A percentile compares a stretch with the other conserved stretches of the same genome.
phyloP scores from a whole-genome alignment of 148 eudicot genomes.

The Vaccinium myrtillus region DNA sequence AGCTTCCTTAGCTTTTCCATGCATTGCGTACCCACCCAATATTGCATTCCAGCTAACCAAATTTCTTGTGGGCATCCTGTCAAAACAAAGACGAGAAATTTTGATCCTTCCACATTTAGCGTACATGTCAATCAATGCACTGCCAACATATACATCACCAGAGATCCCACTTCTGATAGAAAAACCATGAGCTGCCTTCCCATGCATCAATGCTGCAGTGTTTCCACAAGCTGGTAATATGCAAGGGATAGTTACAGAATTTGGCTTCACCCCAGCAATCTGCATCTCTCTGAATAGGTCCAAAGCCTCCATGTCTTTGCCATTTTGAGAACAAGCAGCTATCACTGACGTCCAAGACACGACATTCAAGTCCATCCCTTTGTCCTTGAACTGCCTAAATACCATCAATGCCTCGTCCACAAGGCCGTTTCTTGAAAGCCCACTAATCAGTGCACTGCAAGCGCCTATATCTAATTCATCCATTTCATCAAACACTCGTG shows the following conservation, averaged over 20 bases:
- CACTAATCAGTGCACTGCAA: slow-evolving; percentile 54
- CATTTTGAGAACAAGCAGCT: slow-evolving; percentile 62
- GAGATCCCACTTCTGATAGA: slow-evolving; percentile 40
- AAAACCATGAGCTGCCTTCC: slow-evolving; percentile 65
- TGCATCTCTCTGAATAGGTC: slow-evolving; percentile 63
- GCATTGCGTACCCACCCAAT: slow-evolving; percentile 66
- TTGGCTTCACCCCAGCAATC: slow-evolving; percentile 55
- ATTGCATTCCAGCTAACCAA: slow-evolving; percentile 60
- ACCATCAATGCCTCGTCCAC: slow-evolving; percentile 41
- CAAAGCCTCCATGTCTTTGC: slow-evolving; percentile 62
- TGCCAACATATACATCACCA: slow-evolving; percentile 49
- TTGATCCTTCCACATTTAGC: slow-evolving; percentile 61
- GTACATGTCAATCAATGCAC: slow-evolving; percentile 64
- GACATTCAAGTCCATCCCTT: slow-evolving; percentile 50
- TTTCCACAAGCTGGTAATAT: slow-evolving; percentile 70
- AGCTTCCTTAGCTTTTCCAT: slow-evolving; percentile 54
- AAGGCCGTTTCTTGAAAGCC: slow-evolving; percentile 58
- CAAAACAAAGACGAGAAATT: slow-evolving; percentile 49
- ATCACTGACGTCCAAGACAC: slow-evolving; percentile 72
- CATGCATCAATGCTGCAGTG: slow-evolving; percentile 59
- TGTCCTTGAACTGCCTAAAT: slow-evolving; percentile 40
- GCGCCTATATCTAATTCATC: slow-evolving; percentile 44
- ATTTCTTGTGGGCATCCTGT: slow-evolving; percentile 44
- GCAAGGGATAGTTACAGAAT: slow-evolving; percentile 62
- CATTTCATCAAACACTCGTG: slow-evolving; percentile 44